phyloP scores from a whole-genome alignment of 73 alveolate species.

The Stentor roeselii region DNA sequence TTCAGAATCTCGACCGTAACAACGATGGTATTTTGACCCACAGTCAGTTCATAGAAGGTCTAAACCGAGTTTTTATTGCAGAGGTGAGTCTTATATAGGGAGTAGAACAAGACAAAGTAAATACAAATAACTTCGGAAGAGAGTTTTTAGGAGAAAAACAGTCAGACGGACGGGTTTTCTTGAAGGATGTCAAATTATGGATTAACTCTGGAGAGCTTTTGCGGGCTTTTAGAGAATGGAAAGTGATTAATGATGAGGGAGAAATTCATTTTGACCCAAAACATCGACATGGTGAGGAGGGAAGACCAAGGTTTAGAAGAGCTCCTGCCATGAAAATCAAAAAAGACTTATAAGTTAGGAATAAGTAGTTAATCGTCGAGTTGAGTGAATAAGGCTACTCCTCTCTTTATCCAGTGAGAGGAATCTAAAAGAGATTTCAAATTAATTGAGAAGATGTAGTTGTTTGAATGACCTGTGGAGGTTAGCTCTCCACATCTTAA shows the following conservation, averaged over 20 bases:
- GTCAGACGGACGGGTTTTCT: background rate
- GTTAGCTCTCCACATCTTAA: constrained; percentile 89
- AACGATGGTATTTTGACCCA: background rate
- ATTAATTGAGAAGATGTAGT: constrained; percentile 81
- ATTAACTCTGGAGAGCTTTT: background rate
- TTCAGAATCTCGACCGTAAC: background rate
- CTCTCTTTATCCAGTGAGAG: constrained; percentile 93
- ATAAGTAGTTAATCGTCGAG: constrained; percentile 42
- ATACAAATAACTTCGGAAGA: background rate
- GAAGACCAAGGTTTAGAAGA: background rate
- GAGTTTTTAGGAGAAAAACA: background rate
- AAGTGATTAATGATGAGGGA: background rate
- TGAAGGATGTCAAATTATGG: background rate
- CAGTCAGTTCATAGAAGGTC: background rate
- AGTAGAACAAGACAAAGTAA: background rate
- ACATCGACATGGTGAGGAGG: background rate
- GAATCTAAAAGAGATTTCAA: constrained; percentile 61
- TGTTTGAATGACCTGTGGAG: constrained; percentile 96
- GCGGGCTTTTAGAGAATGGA: background rate
- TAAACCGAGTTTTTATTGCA: background rate
- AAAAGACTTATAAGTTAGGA: background rate
- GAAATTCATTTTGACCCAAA: background rate
- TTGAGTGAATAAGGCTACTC: constrained; percentile 91
- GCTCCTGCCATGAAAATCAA: background rate
- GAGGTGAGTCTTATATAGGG: background rate